These are phyloP conservation scores for Pelomyxa schiedti DNA, from an alignment of 78 protist genomes.

Conservation along the genomic window DNA sequence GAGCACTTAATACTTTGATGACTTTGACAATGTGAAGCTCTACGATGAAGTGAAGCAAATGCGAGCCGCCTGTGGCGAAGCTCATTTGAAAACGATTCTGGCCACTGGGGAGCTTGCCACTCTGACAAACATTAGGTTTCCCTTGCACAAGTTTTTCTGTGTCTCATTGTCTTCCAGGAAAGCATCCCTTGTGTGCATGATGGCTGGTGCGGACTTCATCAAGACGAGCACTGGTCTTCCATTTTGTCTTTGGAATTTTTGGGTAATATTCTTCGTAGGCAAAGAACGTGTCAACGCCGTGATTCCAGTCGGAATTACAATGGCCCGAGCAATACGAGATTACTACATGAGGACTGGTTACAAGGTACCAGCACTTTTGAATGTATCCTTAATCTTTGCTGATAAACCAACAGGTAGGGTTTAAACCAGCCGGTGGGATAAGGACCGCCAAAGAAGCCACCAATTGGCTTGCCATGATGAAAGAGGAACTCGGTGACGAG, in stretches of 20 bases:
- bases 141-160: no score
- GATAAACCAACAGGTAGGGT: no score
- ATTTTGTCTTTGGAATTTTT: no score
- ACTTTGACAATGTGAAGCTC: no score
- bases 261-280: no score
- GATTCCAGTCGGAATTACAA: background rate
- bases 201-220: slow-evolving; percentile 28
- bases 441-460: slow-evolving; percentile 14
- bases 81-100: background rate
- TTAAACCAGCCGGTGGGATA: slow-evolving; percentile 34
- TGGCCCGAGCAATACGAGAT: slow-evolving; percentile 13
- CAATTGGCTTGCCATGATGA: background rate
- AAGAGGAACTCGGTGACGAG: slow-evolving; percentile 1
- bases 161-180: no score
- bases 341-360: background rate
- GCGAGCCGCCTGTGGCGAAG: background rate
- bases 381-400: no score
- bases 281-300: slow-evolving; percentile 9
- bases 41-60: background rate
- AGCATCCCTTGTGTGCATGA: slow-evolving; percentile 12
- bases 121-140: background rate
- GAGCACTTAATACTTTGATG: no score
- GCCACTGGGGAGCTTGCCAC: slow-evolving; percentile 13
- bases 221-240: slow-evolving; percentile 34
- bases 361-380: no score